phyloP scores from a whole-genome alignment of 768 basidiomycete species.

The Boletus bicolor region DNA sequence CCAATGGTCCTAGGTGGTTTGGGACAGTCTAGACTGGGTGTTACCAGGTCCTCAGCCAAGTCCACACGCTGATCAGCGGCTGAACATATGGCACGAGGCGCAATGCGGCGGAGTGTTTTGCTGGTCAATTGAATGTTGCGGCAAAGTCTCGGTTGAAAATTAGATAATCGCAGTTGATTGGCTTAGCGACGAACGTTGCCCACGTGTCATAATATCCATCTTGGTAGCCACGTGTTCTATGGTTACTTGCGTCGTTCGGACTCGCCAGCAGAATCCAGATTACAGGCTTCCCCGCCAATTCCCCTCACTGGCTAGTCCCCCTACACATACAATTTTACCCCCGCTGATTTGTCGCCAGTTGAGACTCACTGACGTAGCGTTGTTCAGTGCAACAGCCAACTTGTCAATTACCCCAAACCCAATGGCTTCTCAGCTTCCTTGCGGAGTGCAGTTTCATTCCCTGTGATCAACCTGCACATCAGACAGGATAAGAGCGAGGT shows the following conservation, averaged over 20 bases:
- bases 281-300: too few species aligned
- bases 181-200: constrained; percentile 1
- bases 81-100: background rate
- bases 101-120: background rate
- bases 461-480: background rate
- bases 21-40: background rate
- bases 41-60: background rate
- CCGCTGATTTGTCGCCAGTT: background rate
- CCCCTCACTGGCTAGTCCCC: too few species aligned
- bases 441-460: background rate
- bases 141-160: too few species aligned
- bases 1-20: background rate
- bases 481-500: background rate
- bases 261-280: too few species aligned
- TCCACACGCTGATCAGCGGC: background rate
- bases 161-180: too few species aligned
- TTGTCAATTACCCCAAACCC: background rate
- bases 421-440: background rate
- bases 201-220: background rate
- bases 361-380: background rate
- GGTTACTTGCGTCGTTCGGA: too few species aligned
- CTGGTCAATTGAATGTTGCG: too few species aligned
- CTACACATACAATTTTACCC: background rate
- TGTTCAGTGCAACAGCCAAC: background rate
- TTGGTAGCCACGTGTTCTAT: too few species aligned